Conservation (phyloP, 179 eudicot genomes). For the Sideroxylon spinosum region DNA sequence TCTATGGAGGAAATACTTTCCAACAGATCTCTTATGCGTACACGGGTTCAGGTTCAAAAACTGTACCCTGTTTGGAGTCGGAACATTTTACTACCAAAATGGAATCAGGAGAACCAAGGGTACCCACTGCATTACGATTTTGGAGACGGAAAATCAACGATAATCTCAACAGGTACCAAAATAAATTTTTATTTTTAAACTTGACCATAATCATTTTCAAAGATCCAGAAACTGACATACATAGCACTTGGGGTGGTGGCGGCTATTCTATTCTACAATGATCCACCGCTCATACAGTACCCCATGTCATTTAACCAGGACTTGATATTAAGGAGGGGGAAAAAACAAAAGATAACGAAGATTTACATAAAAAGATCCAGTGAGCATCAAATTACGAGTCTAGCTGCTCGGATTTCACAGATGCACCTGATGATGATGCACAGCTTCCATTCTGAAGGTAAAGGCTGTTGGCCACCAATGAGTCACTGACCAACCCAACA, state of each 20-base stretch:
- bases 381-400: constrained; percentile 34
- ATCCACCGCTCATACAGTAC: constrained; percentile 30
- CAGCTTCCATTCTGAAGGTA: constrained; percentile 58
- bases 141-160: too few relatives aligned
- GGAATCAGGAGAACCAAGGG: too few relatives aligned
- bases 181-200: too few relatives aligned
- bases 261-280: constrained; percentile 32
- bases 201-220: not conserved
- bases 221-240: not conserved
- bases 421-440: constrained; percentile 36
- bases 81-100: too few relatives aligned
- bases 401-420: constrained; percentile 64
- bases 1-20: too few relatives aligned
- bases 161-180: too few relatives aligned
- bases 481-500: constrained; percentile 81
- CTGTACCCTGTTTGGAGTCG: too few relatives aligned
- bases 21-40: too few relatives aligned
- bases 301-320: constrained; percentile 15
- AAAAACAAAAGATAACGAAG: constrained; percentile 9
- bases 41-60: too few relatives aligned
- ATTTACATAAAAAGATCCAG: constrained; percentile 29
- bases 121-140: too few relatives aligned
- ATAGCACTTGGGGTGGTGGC: constrained; percentile 30
- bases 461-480: constrained; percentile 81
- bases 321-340: not conserved